These are phyloP conservation scores for Taiwanofungus camphoratus DNA, from an alignment of 1,284 basidiomycete genomes.

Conservation along the genomic window DNA sequence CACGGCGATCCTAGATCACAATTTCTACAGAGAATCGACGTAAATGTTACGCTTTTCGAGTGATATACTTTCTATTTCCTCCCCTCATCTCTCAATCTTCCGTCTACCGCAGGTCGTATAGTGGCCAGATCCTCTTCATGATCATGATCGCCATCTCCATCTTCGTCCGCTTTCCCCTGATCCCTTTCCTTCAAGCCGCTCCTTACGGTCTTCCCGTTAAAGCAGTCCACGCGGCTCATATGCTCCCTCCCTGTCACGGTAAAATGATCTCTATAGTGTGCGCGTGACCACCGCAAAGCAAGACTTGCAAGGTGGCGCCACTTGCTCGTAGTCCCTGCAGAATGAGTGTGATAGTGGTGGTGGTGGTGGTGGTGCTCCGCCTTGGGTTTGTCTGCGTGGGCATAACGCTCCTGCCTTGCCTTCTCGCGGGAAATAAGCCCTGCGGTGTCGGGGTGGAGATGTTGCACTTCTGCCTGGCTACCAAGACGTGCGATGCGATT, in stretches of 20 bases:
- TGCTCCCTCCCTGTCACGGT: constrained; percentile 62
- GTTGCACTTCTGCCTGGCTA: constrained; percentile 23
- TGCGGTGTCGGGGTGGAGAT: constrained; percentile 38
- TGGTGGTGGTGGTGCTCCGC: constrained; percentile 10
- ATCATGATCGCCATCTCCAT: constrained; percentile 23
- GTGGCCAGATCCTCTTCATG: constrained; percentile 54
- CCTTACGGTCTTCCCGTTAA: constrained; percentile 48
- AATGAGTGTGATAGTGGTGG: constrained; percentile 10
- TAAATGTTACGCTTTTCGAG: no score
- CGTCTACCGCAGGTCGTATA: constrained; percentile 68
- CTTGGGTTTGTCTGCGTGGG: constrained; percentile 14
- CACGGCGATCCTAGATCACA: no score
- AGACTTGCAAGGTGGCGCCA: constrained; percentile 46
- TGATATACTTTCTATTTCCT: no score
- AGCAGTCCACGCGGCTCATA: constrained; percentile 73
- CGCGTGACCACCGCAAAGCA: constrained; percentile 44
- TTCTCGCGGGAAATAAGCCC: constrained; percentile 39
- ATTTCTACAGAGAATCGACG: no score
- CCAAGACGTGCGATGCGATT: constrained; percentile 48
- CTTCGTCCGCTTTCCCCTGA: constrained; percentile 25
- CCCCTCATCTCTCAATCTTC: constrained; percentile 61
- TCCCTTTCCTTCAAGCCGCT: constrained; percentile 29
- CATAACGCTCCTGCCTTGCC: constrained; percentile 26
- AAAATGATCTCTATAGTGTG: constrained; percentile 57
- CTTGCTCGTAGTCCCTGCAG: constrained; percentile 29